phyloP scores from a whole-genome alignment of 2,329 filamentous ascomycete genomes.

The Pseudofabraea citricarpa region DNA sequence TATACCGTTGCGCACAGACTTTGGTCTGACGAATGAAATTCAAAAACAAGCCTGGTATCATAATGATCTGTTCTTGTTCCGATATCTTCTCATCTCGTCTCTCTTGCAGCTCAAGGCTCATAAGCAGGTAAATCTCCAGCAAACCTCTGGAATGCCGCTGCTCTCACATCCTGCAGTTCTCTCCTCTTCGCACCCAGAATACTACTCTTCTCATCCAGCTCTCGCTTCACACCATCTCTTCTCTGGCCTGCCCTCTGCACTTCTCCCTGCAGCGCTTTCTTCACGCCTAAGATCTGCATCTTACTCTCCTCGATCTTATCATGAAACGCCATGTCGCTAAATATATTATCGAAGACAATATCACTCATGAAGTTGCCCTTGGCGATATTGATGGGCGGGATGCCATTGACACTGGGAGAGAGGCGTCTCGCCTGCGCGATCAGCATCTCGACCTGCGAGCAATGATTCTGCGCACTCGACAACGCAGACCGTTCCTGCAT shows the following conservation, averaged over 20 bases:
- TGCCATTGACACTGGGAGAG: slow-evolving; percentile 32
- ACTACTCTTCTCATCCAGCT: slow-evolving; percentile 22
- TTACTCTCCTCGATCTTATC: slow-evolving; percentile 43
- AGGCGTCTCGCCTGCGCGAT: slow-evolving; percentile 35
- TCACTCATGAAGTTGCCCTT: slow-evolving; percentile 43
- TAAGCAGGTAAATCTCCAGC: slow-evolving; percentile 10
- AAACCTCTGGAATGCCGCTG: slow-evolving; percentile 35
- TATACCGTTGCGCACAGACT: not conserved
- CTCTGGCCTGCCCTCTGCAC: slow-evolving; percentile 28
- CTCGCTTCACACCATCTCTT: slow-evolving; percentile 23
- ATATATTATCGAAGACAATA: slow-evolving; percentile 51
- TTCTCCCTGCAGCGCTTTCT: slow-evolving; percentile 28
- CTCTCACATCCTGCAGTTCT: slow-evolving; percentile 40
- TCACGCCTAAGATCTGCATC: slow-evolving; percentile 31
- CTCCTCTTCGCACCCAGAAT: slow-evolving; percentile 31
- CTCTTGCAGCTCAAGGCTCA: not conserved
- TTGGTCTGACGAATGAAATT: no score
- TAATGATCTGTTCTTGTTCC: no score
- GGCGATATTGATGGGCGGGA: slow-evolving; percentile 37
- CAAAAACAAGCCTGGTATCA: no score
- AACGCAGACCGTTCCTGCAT: slow-evolving; percentile 51
- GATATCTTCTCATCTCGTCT: no score
- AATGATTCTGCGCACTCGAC: slow-evolving; percentile 38
- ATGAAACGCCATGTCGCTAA: slow-evolving; percentile 47
- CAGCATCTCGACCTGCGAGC: slow-evolving; percentile 35